A percentile compares a stretch with the other conserved stretches of the same genome.
These are phyloP conservation scores for Carex sylvatica DNA, from an alignment of 202 grass and related monocot species.

Conservation along the genomic window DNA sequence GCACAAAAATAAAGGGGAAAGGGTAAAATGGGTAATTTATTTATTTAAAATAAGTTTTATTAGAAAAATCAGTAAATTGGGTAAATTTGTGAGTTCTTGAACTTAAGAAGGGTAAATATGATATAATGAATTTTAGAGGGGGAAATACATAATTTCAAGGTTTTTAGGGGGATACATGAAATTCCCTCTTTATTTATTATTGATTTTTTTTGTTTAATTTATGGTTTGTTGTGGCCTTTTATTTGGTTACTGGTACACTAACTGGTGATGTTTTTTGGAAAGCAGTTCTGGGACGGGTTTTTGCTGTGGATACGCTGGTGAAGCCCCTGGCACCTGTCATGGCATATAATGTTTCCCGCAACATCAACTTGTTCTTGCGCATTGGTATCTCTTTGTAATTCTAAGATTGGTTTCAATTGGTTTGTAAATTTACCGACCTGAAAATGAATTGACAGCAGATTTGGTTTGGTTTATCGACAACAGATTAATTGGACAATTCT, in stretches of 20 bases:
- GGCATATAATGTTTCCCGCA: conserved; percentile 77
- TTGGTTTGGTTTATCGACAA: background rate
- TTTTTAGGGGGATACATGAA: no score
- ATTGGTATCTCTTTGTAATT: conserved; percentile 34
- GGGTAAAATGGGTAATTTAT: no score
- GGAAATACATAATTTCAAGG: no score
- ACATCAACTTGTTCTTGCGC: conserved; percentile 74
- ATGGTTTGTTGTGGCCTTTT: background rate
- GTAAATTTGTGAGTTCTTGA: no score
- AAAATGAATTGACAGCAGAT: no score
- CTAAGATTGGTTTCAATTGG: background rate
- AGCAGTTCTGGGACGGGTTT: conserved; percentile 85
- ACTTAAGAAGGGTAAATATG: no score
- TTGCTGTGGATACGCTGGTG: conserved; percentile 86
- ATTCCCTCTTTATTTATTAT: background rate
- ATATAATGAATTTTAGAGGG: no score
- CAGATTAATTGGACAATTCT: background rate
- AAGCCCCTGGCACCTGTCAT: conserved; percentile 93
- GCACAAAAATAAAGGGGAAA: no score
- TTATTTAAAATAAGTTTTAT: no score
- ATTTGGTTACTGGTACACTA: background rate
- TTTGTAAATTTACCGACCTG: background rate
- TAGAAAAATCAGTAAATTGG: no score
- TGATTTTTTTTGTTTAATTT: background rate
- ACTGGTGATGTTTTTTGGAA: conserved; percentile 23